These are phyloP conservation scores for Corynespora cassiicola DNA, from an alignment of 2,329 filamentous ascomycete genomes.

Conservation along the genomic window DNA sequence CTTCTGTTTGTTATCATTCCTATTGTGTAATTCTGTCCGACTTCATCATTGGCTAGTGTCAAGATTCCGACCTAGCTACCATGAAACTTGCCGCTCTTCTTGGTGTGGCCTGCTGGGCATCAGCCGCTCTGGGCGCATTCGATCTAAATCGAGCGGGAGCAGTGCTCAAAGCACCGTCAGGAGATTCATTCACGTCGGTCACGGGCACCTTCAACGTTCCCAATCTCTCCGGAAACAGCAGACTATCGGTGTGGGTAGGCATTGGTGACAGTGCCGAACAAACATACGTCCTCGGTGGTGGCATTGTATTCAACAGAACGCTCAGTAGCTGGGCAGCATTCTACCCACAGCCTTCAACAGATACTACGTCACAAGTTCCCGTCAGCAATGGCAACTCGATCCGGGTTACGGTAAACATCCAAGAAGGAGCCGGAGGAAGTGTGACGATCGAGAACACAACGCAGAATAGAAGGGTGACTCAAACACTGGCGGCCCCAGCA, in stretches of 20 bases:
- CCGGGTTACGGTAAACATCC: slow-evolving; percentile 20
- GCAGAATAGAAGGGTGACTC: slow-evolving; percentile 25
- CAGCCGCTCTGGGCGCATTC: slow-evolving; percentile 26
- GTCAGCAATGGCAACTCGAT: slow-evolving; percentile 26
- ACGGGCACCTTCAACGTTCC: slow-evolving; percentile 31
- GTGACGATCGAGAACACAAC: slow-evolving; percentile 33
- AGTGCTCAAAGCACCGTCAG: slow-evolving; percentile 30
- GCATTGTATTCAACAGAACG: slow-evolving; percentile 27
- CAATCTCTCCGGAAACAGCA: slow-evolving; percentile 21
- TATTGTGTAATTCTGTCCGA: no score
- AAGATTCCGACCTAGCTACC: neutral
- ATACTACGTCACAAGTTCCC: slow-evolving; percentile 24
- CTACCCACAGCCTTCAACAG: slow-evolving; percentile 22
- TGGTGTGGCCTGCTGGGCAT: slow-evolving; percentile 12
- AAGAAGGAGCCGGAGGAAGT: slow-evolving; percentile 17
- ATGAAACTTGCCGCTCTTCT: slow-evolving; percentile 21
- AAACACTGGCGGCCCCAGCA: slow-evolving; percentile 20
- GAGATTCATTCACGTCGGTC: slow-evolving; percentile 27
- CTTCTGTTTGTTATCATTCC: no score
- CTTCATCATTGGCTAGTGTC: slow-evolving; percentile 1
- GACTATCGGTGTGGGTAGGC: slow-evolving; percentile 32
- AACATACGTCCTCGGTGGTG: slow-evolving; percentile 28
- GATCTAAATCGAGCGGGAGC: slow-evolving; percentile 30
- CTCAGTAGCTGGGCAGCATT: slow-evolving; percentile 25
- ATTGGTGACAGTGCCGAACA: slow-evolving; percentile 28